phyloP scores from a whole-genome alignment of 2,329 filamentous ascomycete genomes.

The Paecilomyces fulvus region DNA sequence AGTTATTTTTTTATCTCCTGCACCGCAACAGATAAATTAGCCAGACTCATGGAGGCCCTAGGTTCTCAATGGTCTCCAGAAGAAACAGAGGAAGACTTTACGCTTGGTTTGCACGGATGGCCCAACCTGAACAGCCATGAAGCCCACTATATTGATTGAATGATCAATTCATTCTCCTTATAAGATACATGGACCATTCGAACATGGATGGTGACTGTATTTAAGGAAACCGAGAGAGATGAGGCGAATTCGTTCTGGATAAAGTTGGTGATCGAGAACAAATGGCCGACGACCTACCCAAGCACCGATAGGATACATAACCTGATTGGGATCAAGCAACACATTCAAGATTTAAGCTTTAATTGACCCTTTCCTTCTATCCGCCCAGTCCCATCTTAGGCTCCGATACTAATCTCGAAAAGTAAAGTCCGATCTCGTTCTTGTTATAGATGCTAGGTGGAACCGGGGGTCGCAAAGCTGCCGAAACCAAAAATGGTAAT shows the following conservation, averaged over 20 bases:
- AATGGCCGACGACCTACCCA: too few relatives aligned
- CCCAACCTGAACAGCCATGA: not conserved
- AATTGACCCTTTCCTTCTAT: not conserved
- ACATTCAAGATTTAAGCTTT: too few relatives aligned
- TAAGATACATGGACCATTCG: not conserved
- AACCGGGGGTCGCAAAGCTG: not conserved
- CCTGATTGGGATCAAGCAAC: too few relatives aligned
- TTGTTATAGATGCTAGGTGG: not conserved
- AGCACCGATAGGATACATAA: too few relatives aligned
- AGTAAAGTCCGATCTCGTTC: not conserved
- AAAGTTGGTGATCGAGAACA: too few relatives aligned
- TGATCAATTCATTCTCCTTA: not conserved
- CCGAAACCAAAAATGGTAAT: not conserved
- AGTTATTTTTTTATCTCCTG: too few relatives aligned
- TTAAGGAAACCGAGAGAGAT: not conserved
- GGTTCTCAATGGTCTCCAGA: not conserved
- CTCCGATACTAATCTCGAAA: not conserved
- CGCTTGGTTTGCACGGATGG: too few relatives aligned
- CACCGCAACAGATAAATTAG: not conserved
- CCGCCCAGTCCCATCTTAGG: not conserved
- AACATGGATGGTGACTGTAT: conserved; percentile 1
- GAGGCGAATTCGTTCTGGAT: too few relatives aligned
- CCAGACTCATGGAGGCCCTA: not conserved
- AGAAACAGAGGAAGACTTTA: not conserved
- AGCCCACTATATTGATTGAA: conserved; percentile 1